These are phyloP conservation scores for Aurinia saxatilis DNA, from an alignment of 345 rosid species.

Conservation along the genomic window DNA sequence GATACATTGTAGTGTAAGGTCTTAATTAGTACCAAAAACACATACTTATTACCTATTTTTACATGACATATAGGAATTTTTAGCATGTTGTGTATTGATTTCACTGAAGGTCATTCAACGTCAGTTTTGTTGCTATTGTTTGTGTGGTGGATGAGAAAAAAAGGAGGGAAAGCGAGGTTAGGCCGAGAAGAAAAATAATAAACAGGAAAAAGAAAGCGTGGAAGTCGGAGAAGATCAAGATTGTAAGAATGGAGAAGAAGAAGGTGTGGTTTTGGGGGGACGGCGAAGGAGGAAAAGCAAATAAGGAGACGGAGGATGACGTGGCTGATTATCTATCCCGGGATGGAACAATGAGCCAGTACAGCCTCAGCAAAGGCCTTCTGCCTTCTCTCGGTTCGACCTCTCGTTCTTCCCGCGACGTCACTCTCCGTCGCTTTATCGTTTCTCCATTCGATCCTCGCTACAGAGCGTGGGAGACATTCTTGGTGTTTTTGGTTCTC, in stretches of 20 bases:
- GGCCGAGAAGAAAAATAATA: too few relatives aligned
- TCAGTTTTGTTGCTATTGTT: too few relatives aligned
- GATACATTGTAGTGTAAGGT: too few relatives aligned
- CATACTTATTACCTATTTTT: too few relatives aligned
- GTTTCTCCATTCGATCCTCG: constrained; percentile 61
- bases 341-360: constrained; percentile 49
- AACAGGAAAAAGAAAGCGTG: too few relatives aligned
- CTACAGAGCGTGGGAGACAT: constrained; percentile 73
- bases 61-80: too few relatives aligned
- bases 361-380: constrained; percentile 51
- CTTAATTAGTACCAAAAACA: too few relatives aligned
- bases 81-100: too few relatives aligned
- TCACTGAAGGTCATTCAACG: too few relatives aligned
- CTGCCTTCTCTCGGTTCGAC: constrained; percentile 74
- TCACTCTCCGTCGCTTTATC: constrained; percentile 43
- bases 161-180: too few relatives aligned
- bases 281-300: neutral
- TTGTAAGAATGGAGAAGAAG: constrained; percentile 16
- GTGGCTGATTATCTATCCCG: constrained; percentile 22
- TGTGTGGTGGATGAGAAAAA: too few relatives aligned
- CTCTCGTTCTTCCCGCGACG: constrained; percentile 30
- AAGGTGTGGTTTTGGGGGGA: constrained; percentile 28
- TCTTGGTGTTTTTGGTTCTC: constrained; percentile 62
- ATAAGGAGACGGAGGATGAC: constrained; percentile 4
- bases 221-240: neutral